A percentile compares a stretch with the other conserved stretches of the same genome.
These are phyloP conservation scores for Mycogone perniciosa DNA, from an alignment of 2,329 filamentous ascomycete species.

Conservation along the genomic window DNA sequence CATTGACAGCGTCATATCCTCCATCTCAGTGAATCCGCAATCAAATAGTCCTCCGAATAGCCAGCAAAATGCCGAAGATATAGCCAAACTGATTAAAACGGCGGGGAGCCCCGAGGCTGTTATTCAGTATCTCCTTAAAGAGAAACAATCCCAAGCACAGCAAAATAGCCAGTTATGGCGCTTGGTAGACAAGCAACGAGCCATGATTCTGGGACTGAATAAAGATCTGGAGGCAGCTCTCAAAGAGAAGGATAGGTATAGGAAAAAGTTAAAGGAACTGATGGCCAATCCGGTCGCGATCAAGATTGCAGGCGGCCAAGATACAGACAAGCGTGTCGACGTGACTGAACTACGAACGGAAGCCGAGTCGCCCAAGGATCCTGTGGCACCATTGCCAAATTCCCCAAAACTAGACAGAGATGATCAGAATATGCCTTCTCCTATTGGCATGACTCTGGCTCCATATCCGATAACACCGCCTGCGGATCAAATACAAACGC, in stretches of 20 bases:
- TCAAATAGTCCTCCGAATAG: conserved; percentile 48
- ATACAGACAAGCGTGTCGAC: conserved; percentile 13
- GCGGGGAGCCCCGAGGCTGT: conserved; percentile 87
- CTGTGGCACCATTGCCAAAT: conserved; percentile 26
- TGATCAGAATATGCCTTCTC: conserved; percentile 44
- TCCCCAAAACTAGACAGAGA: conserved; percentile 47
- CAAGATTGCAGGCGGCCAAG: conserved; percentile 19
- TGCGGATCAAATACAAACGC: conserved; percentile 40
- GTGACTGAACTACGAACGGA: conserved; percentile 20
- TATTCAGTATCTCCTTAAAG: conserved; percentile 80
- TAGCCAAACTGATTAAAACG: conserved; percentile 70
- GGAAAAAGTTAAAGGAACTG: conserved; percentile 79
- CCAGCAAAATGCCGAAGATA: conserved; percentile 61
- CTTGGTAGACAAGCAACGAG: conserved; percentile 89
- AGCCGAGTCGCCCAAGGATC: conserved; percentile 12
- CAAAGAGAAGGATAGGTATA: conserved; percentile 92
- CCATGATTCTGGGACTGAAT: conserved; percentile 89
- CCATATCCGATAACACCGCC: conserved; percentile 62
- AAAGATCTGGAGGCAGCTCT: conserved; percentile 86
- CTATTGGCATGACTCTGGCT: conserved; percentile 53
- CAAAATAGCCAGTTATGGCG: conserved; percentile 94
- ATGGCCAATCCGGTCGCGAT: conserved; percentile 36
- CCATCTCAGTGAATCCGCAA: conserved; percentile 56
- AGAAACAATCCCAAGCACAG: conserved; percentile 80
- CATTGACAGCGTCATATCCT: conserved; percentile 88